A percentile compares a stretch with the other conserved stretches of the same genome.
phyloP scores from a whole-genome alignment of 208 protist species.

The Trypanosoma rangeli region DNA sequence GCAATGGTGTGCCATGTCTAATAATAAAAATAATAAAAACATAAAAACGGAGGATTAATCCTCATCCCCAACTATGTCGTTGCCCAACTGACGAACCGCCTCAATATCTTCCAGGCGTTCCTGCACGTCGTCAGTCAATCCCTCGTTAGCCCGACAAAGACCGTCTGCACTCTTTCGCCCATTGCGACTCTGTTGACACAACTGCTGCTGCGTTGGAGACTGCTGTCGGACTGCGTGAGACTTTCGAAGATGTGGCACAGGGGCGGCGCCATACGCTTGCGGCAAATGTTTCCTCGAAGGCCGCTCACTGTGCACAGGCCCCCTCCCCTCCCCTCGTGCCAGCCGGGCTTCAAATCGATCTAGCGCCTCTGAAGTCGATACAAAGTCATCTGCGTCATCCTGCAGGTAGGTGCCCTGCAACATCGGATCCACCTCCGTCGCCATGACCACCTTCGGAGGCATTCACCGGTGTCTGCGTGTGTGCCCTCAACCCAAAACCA shows the following conservation, averaged over 20 bases:
- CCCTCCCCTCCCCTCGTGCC: conserved; percentile 21
- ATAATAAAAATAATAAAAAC: conserved; percentile 8
- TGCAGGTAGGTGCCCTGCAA: conserved; percentile 64
- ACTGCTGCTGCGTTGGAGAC: conserved; percentile 1
- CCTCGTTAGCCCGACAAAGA: neutral
- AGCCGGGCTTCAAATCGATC: conserved; percentile 58
- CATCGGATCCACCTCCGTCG: conserved; percentile 40
- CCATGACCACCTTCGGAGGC: conserved; percentile 6
- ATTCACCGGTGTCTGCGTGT: neutral
- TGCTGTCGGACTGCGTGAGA: conserved; percentile 6
- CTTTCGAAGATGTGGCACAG: neutral
- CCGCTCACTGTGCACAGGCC: conserved; percentile 19
- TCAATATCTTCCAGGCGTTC: conserved; percentile 55
- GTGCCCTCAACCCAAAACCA: neutral
- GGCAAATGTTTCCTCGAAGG: neutral
- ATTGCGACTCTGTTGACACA: conserved; percentile 1
- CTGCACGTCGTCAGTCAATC: conserved; percentile 38
- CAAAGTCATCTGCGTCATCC: conserved; percentile 47
- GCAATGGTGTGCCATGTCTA: neutral
- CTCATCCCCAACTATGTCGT: conserved; percentile 28
- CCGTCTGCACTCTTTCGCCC: neutral
- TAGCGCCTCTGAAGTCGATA: conserved; percentile 36
- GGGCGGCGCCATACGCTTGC: neutral
- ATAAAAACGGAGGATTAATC: conserved; percentile 13
- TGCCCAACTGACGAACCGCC: conserved; percentile 49